Conservation (phyloP, 1,284 basidiomycete species). For the Coniophora puteana region DNA sequence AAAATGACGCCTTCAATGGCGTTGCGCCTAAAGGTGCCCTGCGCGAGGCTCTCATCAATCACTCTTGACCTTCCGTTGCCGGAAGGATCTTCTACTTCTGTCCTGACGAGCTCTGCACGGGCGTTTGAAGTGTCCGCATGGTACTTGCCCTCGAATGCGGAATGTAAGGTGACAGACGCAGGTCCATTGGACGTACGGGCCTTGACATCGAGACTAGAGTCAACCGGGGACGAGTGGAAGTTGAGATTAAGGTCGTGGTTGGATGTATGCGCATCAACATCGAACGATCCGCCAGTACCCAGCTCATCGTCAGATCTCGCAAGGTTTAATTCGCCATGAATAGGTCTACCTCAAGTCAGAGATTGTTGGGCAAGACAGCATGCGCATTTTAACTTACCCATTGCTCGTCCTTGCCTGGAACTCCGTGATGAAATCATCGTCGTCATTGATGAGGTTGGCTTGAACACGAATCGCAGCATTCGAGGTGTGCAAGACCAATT, state of each 20-base stretch:
- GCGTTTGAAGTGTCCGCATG: slow-evolving; percentile 23
- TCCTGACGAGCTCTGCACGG: slow-evolving; percentile 10
- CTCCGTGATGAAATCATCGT: slow-evolving; percentile 14
- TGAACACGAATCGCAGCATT: slow-evolving; percentile 31
- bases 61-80: too few species aligned
- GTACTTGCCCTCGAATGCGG: slow-evolving; percentile 43
- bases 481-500: slow-evolving; percentile 29
- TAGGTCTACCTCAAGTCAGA: neutral
- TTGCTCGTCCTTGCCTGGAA: slow-evolving; percentile 30
- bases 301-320: too few species aligned
- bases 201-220: slow-evolving; percentile 32
- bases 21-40: too few species aligned
- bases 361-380: neutral
- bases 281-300: slow-evolving; percentile 29
- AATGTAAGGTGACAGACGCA: slow-evolving; percentile 30
- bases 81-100: neutral
- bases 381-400: slow-evolving; percentile 27
- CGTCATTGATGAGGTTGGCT: slow-evolving; percentile 26
- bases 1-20: too few species aligned
- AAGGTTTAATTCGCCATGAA: too few species aligned
- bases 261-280: slow-evolving; percentile 27
- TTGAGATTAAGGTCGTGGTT: slow-evolving; percentile 30
- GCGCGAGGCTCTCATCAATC: too few species aligned
- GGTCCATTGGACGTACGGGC: slow-evolving; percentile 30
- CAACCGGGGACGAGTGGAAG: slow-evolving; percentile 33